Evolutionary conservation across 257 asterid species (phyloP), one percentile per base, ranked within the genome.

Genomic region (Jacaranda mimosifolia): DNA sequence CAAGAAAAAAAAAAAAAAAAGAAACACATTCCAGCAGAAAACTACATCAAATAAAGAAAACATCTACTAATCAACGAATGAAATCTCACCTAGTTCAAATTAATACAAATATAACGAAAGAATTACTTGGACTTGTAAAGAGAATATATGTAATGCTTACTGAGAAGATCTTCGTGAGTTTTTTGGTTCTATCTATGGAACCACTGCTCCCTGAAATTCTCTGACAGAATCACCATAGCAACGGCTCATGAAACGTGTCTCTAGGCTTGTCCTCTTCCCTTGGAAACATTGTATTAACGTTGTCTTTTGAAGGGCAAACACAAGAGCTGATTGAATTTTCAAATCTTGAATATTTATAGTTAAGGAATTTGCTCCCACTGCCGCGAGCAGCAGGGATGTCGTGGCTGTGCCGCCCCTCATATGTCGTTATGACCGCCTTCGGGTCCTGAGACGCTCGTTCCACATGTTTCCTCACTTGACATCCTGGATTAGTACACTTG

Each of bases 221-320:
- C 8, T 3, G 10, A 9, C 15, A 36, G 59, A 58, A 21, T 78
- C 80, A 89, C 72, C 76, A 82, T 3, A 83, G 62, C 63, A 83
- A 72, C 5, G 93, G 86, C 4, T 86, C 92, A 17, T 82, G 49
- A 73, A 91, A 89, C 87, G 68, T 13, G 80, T 90, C 96, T 73
- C 90, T 78, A 1, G 92, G 89, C 75, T 92, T 96, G 19, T 87
- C 92, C 82, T 87, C 87, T 17, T 90, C 76, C 52, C 83, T 81
- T 1, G 91, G 52, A 68, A 77, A 85, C 68, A 56, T 26, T 26
- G 80, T 35, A 19, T 74, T 70, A 26, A 26, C 32, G 6, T 81
- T 4, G 15, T 46, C 88, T 51, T 81, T 81, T 7, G 70, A 18
- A 57, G 75, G 75, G 74, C 70, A 75, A 77, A 60, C 17, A 66